Conservation (phyloP, 805 yeast genomes). For the Sugiyamaella chiloensis region DNA sequence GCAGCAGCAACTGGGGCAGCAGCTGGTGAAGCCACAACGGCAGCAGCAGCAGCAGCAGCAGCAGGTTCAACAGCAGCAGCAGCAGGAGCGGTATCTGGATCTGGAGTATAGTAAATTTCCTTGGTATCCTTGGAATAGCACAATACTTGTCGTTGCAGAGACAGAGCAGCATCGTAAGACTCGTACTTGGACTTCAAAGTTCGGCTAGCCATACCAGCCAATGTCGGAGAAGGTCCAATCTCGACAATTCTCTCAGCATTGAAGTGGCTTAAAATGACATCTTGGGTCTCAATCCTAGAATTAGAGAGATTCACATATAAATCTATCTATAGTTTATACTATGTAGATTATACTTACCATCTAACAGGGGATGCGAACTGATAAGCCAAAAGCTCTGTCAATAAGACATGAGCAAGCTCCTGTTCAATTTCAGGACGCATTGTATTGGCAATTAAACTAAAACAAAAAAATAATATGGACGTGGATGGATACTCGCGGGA, state of each 20-base stretch:
- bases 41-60: conserved; percentile 47
- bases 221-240: conserved; percentile 97
- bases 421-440: conserved; percentile 97
- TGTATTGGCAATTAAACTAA: background rate
- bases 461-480: background rate
- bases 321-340: background rate
- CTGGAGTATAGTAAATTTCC: conserved; percentile 84
- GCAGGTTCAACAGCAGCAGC: conserved; percentile 32
- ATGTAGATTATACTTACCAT: conserved; percentile 51
- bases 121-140: conserved; percentile 95
- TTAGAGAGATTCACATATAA: background rate
- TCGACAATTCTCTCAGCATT: conserved; percentile 97
- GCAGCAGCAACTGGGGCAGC: conserved; percentile 62
- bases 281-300: conserved; percentile 89
- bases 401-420: conserved; percentile 89
- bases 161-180: conserved; percentile 94
- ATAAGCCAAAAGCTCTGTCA: conserved; percentile 95
- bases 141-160: conserved; percentile 88
- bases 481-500: background rate
- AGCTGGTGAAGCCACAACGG: conserved; percentile 57
- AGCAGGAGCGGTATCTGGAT: conserved; percentile 34
- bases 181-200: conserved; percentile 94
- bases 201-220: conserved; percentile 98
- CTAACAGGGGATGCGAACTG: conserved; percentile 99
- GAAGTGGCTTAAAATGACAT: conserved; percentile 88